Evolutionary conservation across 2,329 filamentous ascomycete genomes (phyloP), one percentile per base, ranked within the genome.

Genomic region (Pseudogymnoascus sp.): DNA sequence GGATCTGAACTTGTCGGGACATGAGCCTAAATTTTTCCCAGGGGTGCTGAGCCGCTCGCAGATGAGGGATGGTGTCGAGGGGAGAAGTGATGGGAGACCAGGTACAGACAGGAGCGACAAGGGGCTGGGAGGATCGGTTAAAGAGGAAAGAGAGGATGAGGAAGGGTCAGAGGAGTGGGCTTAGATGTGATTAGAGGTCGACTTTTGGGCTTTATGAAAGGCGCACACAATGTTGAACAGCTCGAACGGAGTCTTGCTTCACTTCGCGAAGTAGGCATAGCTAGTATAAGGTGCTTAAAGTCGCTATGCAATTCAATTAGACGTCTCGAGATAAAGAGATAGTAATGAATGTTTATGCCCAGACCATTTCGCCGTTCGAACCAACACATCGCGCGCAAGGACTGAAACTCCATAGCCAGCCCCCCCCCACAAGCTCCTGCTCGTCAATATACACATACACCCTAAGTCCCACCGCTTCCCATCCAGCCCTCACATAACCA

Each of bases 21-120:
- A 38, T 60, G 88, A 91, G 72, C 89, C 88, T 10, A 82, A 80
- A 65, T 84, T 91, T 65, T 89, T 91, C 66, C 89, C 89, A 0
- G 89, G 89, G 0, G 81, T 92, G 33, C 81, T 91, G 60, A 74
- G 77, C 61, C 64, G 72, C n/a, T 65, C 65, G 10, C 70, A 72
- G 60, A 66, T 69, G 55, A 64, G 66, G 31, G 67, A 55, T 33
- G 26, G 45, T 55, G 45, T 29, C n/a, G 45, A 55, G 10, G 45
- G 58, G 58, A 59, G 16, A 16, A 6, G 12, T 49, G 43, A 49
- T 5, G 43, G 29, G 29, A 60, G 35, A n/a, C 21, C 58, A 0
- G 58, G 38, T 12, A 19, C 33, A 16, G 58, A 29, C 19, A 41
- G 33, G 58, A 41, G 33, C 26, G 58, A 60, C 33, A 41, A 41